Percentiles rank a stretch among this genome's conserved stretches.
phyloP scores from a whole-genome alignment of 2,329 filamentous ascomycete genomes.

The Apiospora kogelbergensis region DNA sequence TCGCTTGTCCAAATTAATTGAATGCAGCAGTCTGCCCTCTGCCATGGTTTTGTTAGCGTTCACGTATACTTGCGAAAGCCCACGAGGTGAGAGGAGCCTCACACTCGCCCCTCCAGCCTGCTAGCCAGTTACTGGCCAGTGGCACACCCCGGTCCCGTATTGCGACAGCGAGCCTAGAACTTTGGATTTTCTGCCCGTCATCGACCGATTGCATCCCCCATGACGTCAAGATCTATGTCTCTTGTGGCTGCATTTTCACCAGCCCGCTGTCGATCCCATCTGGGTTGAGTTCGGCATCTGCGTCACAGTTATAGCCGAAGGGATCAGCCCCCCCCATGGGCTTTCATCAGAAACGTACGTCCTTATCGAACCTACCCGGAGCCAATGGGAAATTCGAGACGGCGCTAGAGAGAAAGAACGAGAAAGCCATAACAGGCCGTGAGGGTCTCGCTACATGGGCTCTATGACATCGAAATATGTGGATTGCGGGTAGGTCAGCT shows the following conservation, averaged over 20 bases:
- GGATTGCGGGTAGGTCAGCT: slow-evolving; percentile 5
- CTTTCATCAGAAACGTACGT: not conserved
- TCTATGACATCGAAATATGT: slow-evolving; percentile 5
- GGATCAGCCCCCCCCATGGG: not conserved
- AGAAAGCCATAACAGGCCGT: not conserved
- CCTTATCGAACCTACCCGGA: not conserved
- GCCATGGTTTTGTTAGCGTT: not conserved
- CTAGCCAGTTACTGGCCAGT: not conserved
- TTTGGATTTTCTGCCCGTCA: not conserved
- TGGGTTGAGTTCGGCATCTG: not conserved
- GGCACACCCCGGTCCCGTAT: not conserved
- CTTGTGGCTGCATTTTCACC: not conserved
- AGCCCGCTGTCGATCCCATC: slow-evolving; percentile 1
- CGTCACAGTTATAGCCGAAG: not conserved
- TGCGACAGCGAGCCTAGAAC: not conserved
- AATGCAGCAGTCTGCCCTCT: not conserved
- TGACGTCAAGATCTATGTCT: not conserved
- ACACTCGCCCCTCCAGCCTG: not conserved
- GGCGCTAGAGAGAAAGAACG: not conserved
- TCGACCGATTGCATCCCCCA: not conserved
- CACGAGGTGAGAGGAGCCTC: not conserved
- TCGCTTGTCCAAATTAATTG: not conserved
- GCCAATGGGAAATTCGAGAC: not conserved
- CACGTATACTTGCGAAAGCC: not conserved
- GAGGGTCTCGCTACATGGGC: not conserved